phyloP scores from a whole-genome alignment of 352 stramenopile genomes.

The Phytophthora meadii region DNA sequence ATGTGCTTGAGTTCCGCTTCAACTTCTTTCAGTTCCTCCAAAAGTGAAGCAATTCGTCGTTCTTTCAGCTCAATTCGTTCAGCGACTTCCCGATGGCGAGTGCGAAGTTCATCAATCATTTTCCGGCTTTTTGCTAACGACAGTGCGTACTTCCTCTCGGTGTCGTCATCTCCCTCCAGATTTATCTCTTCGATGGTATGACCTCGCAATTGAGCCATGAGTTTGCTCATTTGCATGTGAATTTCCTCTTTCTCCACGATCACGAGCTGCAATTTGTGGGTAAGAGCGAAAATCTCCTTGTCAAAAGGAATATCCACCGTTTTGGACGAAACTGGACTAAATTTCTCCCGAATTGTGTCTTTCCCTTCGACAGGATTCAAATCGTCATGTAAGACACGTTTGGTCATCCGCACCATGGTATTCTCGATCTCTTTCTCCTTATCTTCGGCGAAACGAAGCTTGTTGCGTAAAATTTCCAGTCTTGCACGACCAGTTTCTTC shows the following conservation, averaged over 20 bases:
- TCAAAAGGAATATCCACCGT: slow-evolving; percentile 52
- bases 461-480: slow-evolving; percentile 66
- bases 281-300: slow-evolving; percentile 82
- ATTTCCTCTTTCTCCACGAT: slow-evolving; percentile 84
- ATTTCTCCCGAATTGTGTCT: slow-evolving; percentile 25
- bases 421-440: slow-evolving; percentile 79
- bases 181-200: slow-evolving; percentile 16
- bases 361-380: slow-evolving; percentile 26
- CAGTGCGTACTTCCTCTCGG: slow-evolving; percentile 25
- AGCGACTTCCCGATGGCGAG: slow-evolving; percentile 48
- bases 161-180: slow-evolving; percentile 5
- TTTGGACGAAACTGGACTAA: slow-evolving; percentile 25
- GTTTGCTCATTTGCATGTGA: slow-evolving; percentile 69
- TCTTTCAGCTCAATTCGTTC: slow-evolving; percentile 68
- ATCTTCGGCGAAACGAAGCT: slow-evolving; percentile 66
- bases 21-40: slow-evolving; percentile 67
- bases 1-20: slow-evolving; percentile 66
- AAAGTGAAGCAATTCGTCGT: slow-evolving; percentile 48
- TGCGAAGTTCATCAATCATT: slow-evolving; percentile 50
- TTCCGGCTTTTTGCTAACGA: slow-evolving; percentile 51
- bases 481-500: slow-evolving; percentile 52
- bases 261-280: slow-evolving; percentile 74
- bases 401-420: slow-evolving; percentile 76
- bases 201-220: slow-evolving; percentile 50
- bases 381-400: slow-evolving; percentile 66